A percentile compares a stretch with the other conserved stretches of the same genome.
Conservation (phyloP, 768 basidiomycete species). For the Rubroboletus pulcherrimus region DNA sequence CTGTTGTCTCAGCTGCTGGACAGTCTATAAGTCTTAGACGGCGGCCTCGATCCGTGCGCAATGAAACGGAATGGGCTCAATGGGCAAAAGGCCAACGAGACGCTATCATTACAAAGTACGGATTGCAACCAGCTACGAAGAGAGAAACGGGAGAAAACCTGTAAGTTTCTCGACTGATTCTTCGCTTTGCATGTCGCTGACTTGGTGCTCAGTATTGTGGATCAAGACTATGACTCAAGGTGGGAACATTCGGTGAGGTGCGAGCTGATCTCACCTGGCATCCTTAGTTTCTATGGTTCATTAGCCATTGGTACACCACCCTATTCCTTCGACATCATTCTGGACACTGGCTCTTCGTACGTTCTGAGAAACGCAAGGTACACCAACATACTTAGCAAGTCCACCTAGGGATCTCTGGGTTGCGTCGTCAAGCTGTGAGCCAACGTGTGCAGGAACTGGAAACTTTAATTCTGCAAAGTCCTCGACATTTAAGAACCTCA, state of each 20-base stretch:
- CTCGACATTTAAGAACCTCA: constrained; percentile 34
- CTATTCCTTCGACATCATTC: constrained; percentile 42
- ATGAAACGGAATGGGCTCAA: constrained; percentile 19
- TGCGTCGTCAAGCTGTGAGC: constrained; percentile 32
- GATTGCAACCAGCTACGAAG: constrained; percentile 28
- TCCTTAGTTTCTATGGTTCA: constrained; percentile 31
- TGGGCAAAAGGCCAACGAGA: constrained; percentile 47
- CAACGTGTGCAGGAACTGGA: constrained; percentile 31
- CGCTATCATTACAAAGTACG: constrained; percentile 47
- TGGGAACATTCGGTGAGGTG: constrained; percentile 16
- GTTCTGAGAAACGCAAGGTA: constrained; percentile 2
- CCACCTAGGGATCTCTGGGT: constrained; percentile 49
- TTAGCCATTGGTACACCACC: constrained; percentile 44
- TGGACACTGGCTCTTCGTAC: constrained; percentile 48
- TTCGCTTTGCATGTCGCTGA: background rate
- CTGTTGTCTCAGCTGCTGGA: constrained; percentile 8
- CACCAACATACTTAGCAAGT: constrained; percentile 12
- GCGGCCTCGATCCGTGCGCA: constrained; percentile 9
- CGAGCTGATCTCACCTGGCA: background rate
- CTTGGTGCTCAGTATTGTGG: constrained; percentile 43
- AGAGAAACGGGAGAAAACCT: constrained; percentile 47
- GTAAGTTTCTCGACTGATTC: constrained; percentile 26
- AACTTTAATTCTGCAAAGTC: constrained; percentile 34
- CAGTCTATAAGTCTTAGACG: constrained; percentile 23
- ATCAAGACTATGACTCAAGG: constrained; percentile 65